These are phyloP conservation scores for Peltaster fructicola DNA, from an alignment of 2,329 filamentous ascomycete species.

Conservation along the genomic window DNA sequence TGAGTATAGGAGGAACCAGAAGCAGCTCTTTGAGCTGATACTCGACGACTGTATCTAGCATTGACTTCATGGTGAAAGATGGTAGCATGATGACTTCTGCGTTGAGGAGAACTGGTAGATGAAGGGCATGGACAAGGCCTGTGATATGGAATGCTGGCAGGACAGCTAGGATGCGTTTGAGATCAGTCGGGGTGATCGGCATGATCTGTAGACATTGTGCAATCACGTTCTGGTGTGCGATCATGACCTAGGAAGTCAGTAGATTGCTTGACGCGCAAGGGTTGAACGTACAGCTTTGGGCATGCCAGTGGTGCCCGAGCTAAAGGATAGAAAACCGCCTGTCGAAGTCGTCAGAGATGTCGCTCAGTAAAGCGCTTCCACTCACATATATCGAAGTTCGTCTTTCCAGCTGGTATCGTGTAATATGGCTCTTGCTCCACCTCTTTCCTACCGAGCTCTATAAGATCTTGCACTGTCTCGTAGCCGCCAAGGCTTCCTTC, in stretches of 20 bases:
- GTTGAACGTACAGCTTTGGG: slow-evolving; percentile 26
- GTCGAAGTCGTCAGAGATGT: slow-evolving; percentile 1
- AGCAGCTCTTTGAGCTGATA: slow-evolving; percentile 39
- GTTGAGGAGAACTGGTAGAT: slow-evolving; percentile 45
- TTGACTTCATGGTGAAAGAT: slow-evolving; percentile 41
- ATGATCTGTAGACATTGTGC: slow-evolving; percentile 44
- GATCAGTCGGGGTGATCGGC: slow-evolving; percentile 31
- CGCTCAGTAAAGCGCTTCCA: too few species aligned
- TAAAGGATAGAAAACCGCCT: slow-evolving; percentile 32
- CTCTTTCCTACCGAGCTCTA: slow-evolving; percentile 25
- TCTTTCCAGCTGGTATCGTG: slow-evolving; percentile 33
- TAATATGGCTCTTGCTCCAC: slow-evolving; percentile 30
- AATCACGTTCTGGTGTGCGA: slow-evolving; percentile 36
- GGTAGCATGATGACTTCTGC: slow-evolving; percentile 50
- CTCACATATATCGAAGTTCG: slow-evolving; percentile 36
- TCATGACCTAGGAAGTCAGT: slow-evolving; percentile 27
- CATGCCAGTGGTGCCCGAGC: slow-evolving; percentile 31
- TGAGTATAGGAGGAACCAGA: slow-evolving; percentile 43
- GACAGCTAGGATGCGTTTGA: slow-evolving; percentile 37
- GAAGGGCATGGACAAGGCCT: slow-evolving; percentile 43
- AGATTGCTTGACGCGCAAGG: not conserved
- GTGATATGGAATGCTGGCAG: slow-evolving; percentile 47
- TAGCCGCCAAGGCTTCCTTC: slow-evolving; percentile 36
- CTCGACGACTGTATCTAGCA: slow-evolving; percentile 35
- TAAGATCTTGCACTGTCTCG: slow-evolving; percentile 29